phyloP scores from a whole-genome alignment of 2,329 filamentous ascomycete species.

The Trichoderma citrinoviride region DNA sequence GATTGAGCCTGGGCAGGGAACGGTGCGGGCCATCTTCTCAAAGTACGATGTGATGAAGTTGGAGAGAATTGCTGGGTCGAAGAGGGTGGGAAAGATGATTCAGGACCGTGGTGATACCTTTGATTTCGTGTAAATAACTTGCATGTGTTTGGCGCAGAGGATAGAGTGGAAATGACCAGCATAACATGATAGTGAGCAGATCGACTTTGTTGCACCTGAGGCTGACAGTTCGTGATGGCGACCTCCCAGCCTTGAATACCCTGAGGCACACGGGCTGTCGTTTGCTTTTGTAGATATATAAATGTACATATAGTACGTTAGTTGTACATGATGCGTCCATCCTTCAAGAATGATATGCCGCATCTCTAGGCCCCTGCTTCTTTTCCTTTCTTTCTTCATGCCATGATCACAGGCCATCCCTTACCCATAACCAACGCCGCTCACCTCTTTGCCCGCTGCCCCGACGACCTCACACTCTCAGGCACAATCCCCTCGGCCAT shows the following conservation, averaged over 20 bases:
- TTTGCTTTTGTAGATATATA: conserved; percentile 17
- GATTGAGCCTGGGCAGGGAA: conserved; percentile 58
- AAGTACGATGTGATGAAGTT: conserved; percentile 87
- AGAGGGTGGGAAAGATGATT: conserved; percentile 80
- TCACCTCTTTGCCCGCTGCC: conserved; percentile 18
- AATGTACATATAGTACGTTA: conserved; percentile 8
- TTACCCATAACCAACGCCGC: background rate
- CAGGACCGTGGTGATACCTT: conserved; percentile 84
- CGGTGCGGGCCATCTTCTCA: conserved; percentile 68
- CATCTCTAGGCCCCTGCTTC: background rate
- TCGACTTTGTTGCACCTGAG: background rate
- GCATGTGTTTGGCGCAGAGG: background rate
- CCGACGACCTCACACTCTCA: conserved; percentile 28
- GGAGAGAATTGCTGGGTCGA: conserved; percentile 81
- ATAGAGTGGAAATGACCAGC: background rate
- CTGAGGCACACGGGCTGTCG: background rate
- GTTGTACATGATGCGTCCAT: conserved; percentile 22
- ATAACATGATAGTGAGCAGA: background rate
- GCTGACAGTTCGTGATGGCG: background rate
- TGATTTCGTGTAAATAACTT: conserved; percentile 69
- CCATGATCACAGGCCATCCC: background rate
- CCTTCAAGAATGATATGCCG: background rate
- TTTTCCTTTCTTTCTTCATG: background rate
- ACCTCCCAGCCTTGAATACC: background rate
- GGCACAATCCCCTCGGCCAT: conserved; percentile 35